These are phyloP conservation scores for Cyclaneusma minus DNA, from an alignment of 2,329 filamentous ascomycete species.

Conservation along the genomic window DNA sequence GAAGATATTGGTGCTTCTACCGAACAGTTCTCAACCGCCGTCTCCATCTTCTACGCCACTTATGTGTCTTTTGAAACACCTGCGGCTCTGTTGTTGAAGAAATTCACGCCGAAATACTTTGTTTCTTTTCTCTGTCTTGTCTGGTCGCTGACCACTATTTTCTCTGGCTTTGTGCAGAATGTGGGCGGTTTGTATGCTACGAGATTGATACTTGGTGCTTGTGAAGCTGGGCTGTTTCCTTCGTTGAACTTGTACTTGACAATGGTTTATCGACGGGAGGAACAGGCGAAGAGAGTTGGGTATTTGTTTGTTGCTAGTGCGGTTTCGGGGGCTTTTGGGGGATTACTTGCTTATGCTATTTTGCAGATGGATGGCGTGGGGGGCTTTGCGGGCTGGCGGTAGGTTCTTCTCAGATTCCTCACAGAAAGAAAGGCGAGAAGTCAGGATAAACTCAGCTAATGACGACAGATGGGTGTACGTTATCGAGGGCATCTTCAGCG, in stretches of 20 bases:
- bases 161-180: slow-evolving; percentile 27
- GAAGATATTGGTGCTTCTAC: slow-evolving; percentile 6
- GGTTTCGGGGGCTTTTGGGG: slow-evolving; percentile 32
- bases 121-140: slow-evolving; percentile 16
- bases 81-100: slow-evolving; percentile 30
- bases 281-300: slow-evolving; percentile 36
- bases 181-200: slow-evolving; percentile 26
- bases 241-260: slow-evolving; percentile 31
- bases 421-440: not conserved
- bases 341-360: slow-evolving; percentile 35
- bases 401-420: slow-evolving; percentile 6
- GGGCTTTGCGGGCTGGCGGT: slow-evolving; percentile 30
- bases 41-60: slow-evolving; percentile 34
- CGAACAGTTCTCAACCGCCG: slow-evolving; percentile 11
- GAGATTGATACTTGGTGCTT: slow-evolving; percentile 29
- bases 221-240: slow-evolving; percentile 33
- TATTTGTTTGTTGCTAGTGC: slow-evolving; percentile 37
- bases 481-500: slow-evolving; percentile 30
- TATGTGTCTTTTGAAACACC: slow-evolving; percentile 33
- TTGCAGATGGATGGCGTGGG: slow-evolving; percentile 28
- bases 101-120: slow-evolving; percentile 24
- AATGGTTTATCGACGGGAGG: slow-evolving; percentile 39
- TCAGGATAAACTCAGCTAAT: slow-evolving; percentile 15
- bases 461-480: too few species aligned
- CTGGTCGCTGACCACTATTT: slow-evolving; percentile 31